These are phyloP conservation scores for Lachnum nothofagi DNA, from an alignment of 2,329 filamentous ascomycete genomes.

Conservation along the genomic window DNA sequence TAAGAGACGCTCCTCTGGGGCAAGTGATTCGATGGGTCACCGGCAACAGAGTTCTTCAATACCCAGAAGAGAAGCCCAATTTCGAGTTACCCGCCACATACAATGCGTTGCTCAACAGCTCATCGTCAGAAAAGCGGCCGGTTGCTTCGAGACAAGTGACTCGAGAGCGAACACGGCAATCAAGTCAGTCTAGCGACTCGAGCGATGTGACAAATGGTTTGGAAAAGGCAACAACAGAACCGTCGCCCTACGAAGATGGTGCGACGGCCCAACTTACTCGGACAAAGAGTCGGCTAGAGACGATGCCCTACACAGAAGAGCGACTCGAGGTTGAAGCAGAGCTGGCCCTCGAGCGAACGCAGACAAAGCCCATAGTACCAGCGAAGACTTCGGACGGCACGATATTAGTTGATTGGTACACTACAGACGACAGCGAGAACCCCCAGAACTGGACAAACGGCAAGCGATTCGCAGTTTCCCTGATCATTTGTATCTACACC, in stretches of 20 bases:
- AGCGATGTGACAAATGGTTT: constrained; percentile 14
- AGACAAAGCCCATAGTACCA: constrained; percentile 42
- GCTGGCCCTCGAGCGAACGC: constrained; percentile 34
- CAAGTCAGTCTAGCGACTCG: constrained; percentile 12
- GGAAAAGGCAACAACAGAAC: constrained; percentile 23
- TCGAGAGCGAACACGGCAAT: constrained; percentile 14
- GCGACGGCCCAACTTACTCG: constrained; percentile 15
- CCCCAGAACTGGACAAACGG: constrained; percentile 50
- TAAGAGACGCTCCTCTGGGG: constrained; percentile 55
- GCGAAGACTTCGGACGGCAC: constrained; percentile 42
- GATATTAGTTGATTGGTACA: constrained; percentile 52
- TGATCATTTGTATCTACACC: constrained; percentile 52
- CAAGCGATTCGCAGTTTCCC: constrained; percentile 39
- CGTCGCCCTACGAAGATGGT: constrained; percentile 14
- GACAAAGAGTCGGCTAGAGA: constrained; percentile 26
- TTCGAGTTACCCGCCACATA: constrained; percentile 48
- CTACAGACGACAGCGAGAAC: constrained; percentile 50
- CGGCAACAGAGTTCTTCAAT: constrained; percentile 48
- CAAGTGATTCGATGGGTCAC: constrained; percentile 53
- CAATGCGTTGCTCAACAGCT: constrained; percentile 26
- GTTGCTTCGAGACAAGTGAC: constrained; percentile 1
- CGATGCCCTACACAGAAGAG: constrained; percentile 34
- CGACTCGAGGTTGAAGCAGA: constrained; percentile 36
- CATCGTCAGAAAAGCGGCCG: constrained; percentile 2
- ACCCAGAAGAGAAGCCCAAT: constrained; percentile 54